Conservation (phyloP, 805 yeast species). For the Lipomyces oligophaga region DNA sequence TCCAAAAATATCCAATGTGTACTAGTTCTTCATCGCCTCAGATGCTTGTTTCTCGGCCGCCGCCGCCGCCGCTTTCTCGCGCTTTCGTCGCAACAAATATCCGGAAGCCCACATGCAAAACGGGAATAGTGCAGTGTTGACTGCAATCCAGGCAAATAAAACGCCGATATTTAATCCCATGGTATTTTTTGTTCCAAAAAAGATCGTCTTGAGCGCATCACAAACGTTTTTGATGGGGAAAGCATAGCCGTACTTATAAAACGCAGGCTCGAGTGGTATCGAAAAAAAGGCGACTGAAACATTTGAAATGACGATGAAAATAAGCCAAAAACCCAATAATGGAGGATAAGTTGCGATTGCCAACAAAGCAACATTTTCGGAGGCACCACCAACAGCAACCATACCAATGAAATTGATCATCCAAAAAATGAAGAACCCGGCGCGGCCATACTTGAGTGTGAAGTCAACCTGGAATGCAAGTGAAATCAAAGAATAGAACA, state of each 20-base stretch:
- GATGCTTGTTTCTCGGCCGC: too few species aligned
- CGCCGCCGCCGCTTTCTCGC: neutral
- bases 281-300: slow-evolving; percentile 68
- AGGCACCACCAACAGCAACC: slow-evolving; percentile 73
- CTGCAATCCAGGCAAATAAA: slow-evolving; percentile 56
- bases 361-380: slow-evolving; percentile 59
- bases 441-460: slow-evolving; percentile 54
- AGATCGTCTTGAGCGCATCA: slow-evolving; percentile 57
- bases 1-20: too few species aligned
- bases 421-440: slow-evolving; percentile 76
- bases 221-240: slow-evolving; percentile 66
- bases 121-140: slow-evolving; percentile 37
- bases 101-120: slow-evolving; percentile 5
- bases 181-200: slow-evolving; percentile 54
- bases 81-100: neutral
- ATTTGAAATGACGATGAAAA: slow-evolving; percentile 65
- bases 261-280: slow-evolving; percentile 52
- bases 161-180: slow-evolving; percentile 61
- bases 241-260: slow-evolving; percentile 63
- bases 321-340: slow-evolving; percentile 63
- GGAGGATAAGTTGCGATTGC: slow-evolving; percentile 57
- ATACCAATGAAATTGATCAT: slow-evolving; percentile 61
- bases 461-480: slow-evolving; percentile 66
- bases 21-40: too few species aligned
- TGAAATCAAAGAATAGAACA: slow-evolving; percentile 57